Evolutionary conservation across 345 rosid species (phyloP).

Genomic region (Brassica rapa): DNA sequence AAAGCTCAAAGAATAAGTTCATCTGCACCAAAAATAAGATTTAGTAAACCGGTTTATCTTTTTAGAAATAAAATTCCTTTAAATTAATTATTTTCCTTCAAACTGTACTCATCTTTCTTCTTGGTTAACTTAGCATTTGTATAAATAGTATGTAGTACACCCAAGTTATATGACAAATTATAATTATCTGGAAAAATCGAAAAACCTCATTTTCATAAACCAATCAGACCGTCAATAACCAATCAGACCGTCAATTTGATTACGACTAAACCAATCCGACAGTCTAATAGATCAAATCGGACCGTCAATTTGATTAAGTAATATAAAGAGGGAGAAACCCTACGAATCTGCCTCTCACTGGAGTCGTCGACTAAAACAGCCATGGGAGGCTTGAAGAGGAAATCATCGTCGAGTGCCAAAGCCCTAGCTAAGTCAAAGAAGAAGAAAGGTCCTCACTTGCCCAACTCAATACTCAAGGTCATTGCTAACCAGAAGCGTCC

Average conservation of each 20-base stretch:
- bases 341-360: constrained; percentile 3
- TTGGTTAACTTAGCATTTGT: neutral
- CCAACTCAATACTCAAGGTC: constrained; percentile 55
- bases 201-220: neutral
- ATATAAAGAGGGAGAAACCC: neutral
- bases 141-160: neutral
- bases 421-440: constrained; percentile 23
- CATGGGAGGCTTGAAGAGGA: constrained; percentile 31
- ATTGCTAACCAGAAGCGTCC: constrained; percentile 53
- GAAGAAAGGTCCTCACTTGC: constrained; percentile 76
- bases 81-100: neutral
- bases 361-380: neutral
- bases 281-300: neutral
- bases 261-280: neutral
- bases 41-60: neutral
- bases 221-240: neutral
- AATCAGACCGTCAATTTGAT: neutral
- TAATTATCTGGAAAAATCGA: no score
- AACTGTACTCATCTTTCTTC: neutral
- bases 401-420: constrained; percentile 23
- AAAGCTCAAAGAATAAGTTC: neutral
- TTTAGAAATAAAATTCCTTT: neutral
- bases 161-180: neutral
- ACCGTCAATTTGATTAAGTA: neutral
- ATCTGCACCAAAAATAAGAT: neutral